Evolutionary conservation across 176 grass and related monocot genomes (phyloP), one percentile per base, ranked within the genome.

Genomic region (Rhynchospora pubera): DNA sequence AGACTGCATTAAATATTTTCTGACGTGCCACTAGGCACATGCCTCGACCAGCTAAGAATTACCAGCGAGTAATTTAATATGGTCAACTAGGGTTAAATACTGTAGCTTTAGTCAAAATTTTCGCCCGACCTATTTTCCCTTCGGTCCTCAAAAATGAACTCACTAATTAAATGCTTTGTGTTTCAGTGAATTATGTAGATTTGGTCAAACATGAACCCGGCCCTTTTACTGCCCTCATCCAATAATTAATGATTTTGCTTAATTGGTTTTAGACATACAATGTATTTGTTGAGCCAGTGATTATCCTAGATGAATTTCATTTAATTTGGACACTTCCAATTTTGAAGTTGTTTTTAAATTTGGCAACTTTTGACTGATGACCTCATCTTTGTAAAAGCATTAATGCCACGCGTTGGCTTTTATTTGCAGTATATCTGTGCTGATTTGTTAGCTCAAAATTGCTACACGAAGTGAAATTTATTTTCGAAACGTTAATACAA

Each of bases 221-320:
- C 9, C 16, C 58, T 43, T 62, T 71, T 62, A 80, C 18, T 63
- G 50, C 16, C 57, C 62, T 63, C 34, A 62, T 63, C 30, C 42
- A 62, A 47, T 46, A 62, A 30, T 62, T 80, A 63, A 63, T 80
- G 59, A 80, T 39, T n/a, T 80, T 1, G 46, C 57, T 62, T 23
- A 80, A 47, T 13, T 80, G 19, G 32, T 45, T 62, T 9, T 45
- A 13, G 13, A 9, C 12, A 9, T 22, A 63, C 55, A 80, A 62
- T 80, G 57, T 45, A 79, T 80, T 23, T 80, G 77, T 80, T 9
- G 5, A 46, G 42, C 28, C 71, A 7, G 22, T 46, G 57, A 46
- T 80, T 46, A 19, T 62, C 11, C 21, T 62, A 19, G 56, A 19
- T 21, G 26, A 80, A 79, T 65, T 65, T 82, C 9, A 82, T 82